Conservation (phyloP, 2,329 filamentous ascomycete species). For the Cercospora canescens region DNA sequence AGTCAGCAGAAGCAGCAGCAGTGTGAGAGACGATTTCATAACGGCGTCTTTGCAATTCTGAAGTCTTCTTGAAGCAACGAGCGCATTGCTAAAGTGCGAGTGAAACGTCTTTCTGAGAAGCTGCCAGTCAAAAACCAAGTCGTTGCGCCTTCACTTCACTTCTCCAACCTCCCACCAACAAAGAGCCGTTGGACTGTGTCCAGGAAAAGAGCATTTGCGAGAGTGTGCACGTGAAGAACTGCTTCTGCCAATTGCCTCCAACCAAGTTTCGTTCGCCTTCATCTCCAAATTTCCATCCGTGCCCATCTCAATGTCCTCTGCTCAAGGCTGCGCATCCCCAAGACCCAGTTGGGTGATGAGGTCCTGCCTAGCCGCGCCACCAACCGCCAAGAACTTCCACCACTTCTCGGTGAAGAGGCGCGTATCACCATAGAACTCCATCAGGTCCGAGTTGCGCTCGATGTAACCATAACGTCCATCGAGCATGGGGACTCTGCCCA, state of each 20-base stretch:
- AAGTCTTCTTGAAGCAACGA: too few relatives aligned
- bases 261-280: neutral
- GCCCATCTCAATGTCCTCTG: too few relatives aligned
- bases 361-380: neutral
- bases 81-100: too few relatives aligned
- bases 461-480: constrained; percentile 1
- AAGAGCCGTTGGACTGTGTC: too few relatives aligned
- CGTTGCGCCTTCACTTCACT: neutral
- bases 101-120: too few relatives aligned
- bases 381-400: constrained; percentile 12
- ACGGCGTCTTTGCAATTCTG: too few relatives aligned
- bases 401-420: constrained; percentile 13
- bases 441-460: neutral
- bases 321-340: neutral
- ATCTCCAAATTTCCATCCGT: neutral
- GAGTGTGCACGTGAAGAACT: neutral
- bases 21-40: too few relatives aligned
- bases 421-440: constrained; percentile 16
- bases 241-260: neutral
- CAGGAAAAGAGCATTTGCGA: too few relatives aligned
- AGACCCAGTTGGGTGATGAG: neutral
- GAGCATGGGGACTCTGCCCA: neutral
- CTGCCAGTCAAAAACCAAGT: too few relatives aligned
- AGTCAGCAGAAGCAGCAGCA: too few relatives aligned
- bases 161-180: neutral